phyloP scores from a whole-genome alignment of 306 rosid genomes.

The Corylus americana region DNA sequence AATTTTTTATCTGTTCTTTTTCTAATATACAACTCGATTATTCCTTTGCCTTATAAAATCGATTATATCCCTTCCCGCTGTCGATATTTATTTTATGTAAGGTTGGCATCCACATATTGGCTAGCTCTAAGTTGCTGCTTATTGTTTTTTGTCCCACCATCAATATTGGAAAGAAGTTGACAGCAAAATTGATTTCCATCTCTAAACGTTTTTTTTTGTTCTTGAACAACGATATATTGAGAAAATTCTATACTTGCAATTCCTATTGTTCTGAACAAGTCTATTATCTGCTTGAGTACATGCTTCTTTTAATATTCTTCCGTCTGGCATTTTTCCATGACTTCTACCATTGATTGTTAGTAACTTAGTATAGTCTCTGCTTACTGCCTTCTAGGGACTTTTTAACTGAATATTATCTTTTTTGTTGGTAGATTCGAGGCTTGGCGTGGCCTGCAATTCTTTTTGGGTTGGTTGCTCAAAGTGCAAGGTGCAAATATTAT shows the following conservation, averaged over 20 bases:
- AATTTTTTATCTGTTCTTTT: background rate
- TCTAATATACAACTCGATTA: background rate
- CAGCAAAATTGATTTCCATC: background rate
- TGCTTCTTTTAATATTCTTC: background rate
- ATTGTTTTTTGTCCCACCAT: background rate
- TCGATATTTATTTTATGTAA: background rate
- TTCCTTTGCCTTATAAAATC: background rate
- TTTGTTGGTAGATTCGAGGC: slow-evolving; percentile 57
- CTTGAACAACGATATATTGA: background rate
- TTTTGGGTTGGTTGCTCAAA: slow-evolving; percentile 69
- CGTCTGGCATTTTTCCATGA: background rate
- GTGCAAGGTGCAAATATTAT: slow-evolving; percentile 55
- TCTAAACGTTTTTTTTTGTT: background rate
- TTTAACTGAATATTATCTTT: slow-evolving; percentile 3
- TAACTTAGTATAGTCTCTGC: slow-evolving; percentile 7
- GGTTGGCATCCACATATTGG: background rate
- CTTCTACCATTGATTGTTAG: background rate
- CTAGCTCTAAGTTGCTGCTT: background rate
- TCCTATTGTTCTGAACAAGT: background rate
- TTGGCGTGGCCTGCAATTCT: slow-evolving; percentile 77
- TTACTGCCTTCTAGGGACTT: slow-evolving; percentile 18
- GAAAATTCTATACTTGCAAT: background rate
- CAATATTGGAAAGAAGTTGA: background rate
- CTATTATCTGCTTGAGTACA: background rate
- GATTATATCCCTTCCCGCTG: background rate